phyloP scores from a whole-genome alignment of 1,284 basidiomycete species.

The Apiotrichum akiyoshidainum region DNA sequence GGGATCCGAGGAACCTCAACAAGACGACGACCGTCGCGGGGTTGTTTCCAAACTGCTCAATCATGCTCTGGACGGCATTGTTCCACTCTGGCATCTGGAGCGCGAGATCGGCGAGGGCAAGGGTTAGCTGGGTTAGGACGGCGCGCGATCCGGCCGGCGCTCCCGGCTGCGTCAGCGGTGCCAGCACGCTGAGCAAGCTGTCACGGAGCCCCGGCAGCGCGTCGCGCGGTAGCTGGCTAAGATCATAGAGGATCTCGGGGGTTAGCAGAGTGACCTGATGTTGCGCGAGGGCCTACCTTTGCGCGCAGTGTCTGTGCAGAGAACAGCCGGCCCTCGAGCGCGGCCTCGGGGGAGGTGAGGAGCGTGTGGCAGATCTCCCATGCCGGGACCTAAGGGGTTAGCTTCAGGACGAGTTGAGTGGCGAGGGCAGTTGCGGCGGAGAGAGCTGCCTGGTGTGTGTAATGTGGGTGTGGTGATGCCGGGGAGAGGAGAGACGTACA shows the following conservation, averaged over 20 bases:
- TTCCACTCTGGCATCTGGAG: slow-evolving; percentile 86
- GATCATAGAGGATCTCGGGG: slow-evolving; percentile 86
- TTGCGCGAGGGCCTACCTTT: slow-evolving; percentile 72
- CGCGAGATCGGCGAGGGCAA: slow-evolving; percentile 85
- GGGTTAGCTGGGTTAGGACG: slow-evolving; percentile 83
- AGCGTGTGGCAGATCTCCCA: slow-evolving; percentile 94
- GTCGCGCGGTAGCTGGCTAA: slow-evolving; percentile 74
- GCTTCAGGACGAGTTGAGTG: neutral
- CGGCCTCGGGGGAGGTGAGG: slow-evolving; percentile 73
- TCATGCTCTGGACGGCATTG: slow-evolving; percentile 74
- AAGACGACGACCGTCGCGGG: slow-evolving; percentile 77
- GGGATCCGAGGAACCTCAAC: slow-evolving; percentile 82
- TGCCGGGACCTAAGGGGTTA: slow-evolving; percentile 68
- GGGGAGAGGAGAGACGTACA: slow-evolving; percentile 61
- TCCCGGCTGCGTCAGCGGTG: slow-evolving; percentile 55
- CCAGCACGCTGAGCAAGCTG: slow-evolving; percentile 77
- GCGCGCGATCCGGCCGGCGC: slow-evolving; percentile 69
- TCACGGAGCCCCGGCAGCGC: slow-evolving; percentile 78
- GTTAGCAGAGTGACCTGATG: no score
- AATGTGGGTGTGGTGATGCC: no score
- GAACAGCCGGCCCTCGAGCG: slow-evolving; percentile 81
- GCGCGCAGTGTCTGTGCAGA: slow-evolving; percentile 94
- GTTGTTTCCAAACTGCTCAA: slow-evolving; percentile 79
- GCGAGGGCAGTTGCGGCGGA: no score
- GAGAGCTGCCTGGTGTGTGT: no score